Percentiles rank a stretch among this genome's conserved stretches.
These are phyloP conservation scores for Beauveria brongniartii DNA, from an alignment of 2,329 filamentous ascomycete genomes.

Conservation along the genomic window DNA sequence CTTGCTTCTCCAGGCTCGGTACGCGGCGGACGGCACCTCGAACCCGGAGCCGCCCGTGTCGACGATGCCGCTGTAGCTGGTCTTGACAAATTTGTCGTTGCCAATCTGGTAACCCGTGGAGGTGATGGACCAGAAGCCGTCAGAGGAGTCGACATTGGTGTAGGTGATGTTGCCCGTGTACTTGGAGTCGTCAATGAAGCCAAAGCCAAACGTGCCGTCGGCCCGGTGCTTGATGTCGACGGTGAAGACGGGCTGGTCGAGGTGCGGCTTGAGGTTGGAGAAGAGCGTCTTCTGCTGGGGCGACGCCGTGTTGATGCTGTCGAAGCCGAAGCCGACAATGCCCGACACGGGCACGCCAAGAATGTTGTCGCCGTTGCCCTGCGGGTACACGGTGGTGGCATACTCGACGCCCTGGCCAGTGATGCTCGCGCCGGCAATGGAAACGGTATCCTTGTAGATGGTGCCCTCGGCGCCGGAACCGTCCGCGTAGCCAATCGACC, in stretches of 20 bases:
- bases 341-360: conserved; percentile 23
- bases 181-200: conserved; percentile 55
- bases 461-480: conserved; percentile 33
- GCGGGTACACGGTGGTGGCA: conserved; percentile 30
- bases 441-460: conserved; percentile 36
- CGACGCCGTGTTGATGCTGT: conserved; percentile 32
- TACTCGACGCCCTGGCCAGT: conserved; percentile 34
- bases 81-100: conserved; percentile 25
- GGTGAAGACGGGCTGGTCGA: conserved; percentile 49
- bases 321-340: conserved; percentile 29
- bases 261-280: conserved; percentile 20
- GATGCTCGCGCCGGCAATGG: conserved; percentile 34
- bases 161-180: conserved; percentile 56
- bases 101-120: conserved; percentile 18
- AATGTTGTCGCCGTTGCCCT: conserved; percentile 36
- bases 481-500: conserved; percentile 37
- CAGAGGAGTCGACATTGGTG: conserved; percentile 49
- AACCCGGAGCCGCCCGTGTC: conserved; percentile 57
- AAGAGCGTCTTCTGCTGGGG: conserved; percentile 38
- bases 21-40: conserved; percentile 39
- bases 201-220: conserved; percentile 67
- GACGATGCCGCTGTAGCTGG: conserved; percentile 35
- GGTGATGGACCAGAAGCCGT: conserved; percentile 53
- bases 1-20: conserved; percentile 12
- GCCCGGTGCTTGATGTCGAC: conserved; percentile 52